A percentile compares a stretch with the other conserved stretches of the same genome.
These are phyloP conservation scores for Sporothrix luriei DNA, from an alignment of 2,329 filamentous ascomycete species.

Conservation along the genomic window DNA sequence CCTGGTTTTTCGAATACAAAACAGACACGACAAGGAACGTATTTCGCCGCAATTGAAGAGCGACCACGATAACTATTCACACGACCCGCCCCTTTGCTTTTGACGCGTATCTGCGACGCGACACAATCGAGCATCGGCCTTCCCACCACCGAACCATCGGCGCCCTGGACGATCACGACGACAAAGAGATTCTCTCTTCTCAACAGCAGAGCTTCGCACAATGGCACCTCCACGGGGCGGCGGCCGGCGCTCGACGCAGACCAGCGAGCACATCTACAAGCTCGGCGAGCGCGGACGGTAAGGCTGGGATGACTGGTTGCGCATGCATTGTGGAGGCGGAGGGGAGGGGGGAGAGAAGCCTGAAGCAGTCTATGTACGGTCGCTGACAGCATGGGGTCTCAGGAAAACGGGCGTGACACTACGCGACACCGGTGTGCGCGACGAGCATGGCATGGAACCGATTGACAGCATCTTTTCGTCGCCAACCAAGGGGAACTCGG, in stretches of 20 bases:
- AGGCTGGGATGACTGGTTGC: conserved; percentile 30
- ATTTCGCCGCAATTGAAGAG: not conserved
- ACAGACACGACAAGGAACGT: not conserved
- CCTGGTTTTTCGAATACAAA: not conserved
- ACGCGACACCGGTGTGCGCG: conserved; percentile 75
- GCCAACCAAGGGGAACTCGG: conserved; percentile 60
- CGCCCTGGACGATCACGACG: not conserved
- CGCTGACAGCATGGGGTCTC: conserved; percentile 12
- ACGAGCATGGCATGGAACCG: conserved; percentile 90
- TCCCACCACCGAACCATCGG: not conserved
- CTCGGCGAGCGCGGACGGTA: conserved; percentile 57
- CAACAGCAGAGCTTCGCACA: not conserved
- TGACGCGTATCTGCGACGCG: conserved; percentile 18
- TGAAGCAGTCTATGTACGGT: too few relatives aligned
- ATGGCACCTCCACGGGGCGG: conserved; percentile 48
- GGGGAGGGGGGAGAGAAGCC: too few relatives aligned
- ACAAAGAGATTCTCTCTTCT: not conserved
- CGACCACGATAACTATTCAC: not conserved
- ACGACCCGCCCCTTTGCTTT: conserved; percentile 2
- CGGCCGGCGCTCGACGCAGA: conserved; percentile 45
- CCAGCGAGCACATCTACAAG: conserved; percentile 53
- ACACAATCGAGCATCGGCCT: conserved; percentile 21
- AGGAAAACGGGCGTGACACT: conserved; percentile 90
- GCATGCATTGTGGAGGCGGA: not conserved
- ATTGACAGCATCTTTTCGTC: conserved; percentile 88